Conservation (phyloP, 2,329 filamentous ascomycete species). For the Aspergillus novofumigatus region DNA sequence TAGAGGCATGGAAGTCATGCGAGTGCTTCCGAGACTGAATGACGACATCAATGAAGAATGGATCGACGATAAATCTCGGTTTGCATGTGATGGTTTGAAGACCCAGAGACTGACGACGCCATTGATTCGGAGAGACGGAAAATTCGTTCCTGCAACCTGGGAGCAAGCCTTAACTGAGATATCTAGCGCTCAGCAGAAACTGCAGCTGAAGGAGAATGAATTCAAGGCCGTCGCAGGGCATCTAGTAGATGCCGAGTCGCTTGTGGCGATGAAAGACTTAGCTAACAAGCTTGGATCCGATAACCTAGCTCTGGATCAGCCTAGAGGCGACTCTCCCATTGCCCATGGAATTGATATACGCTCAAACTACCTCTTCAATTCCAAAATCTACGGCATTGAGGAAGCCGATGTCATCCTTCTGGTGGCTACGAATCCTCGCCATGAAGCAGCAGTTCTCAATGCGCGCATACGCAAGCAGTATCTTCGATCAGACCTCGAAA, state of each 20-base stretch:
- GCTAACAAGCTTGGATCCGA: conserved; percentile 96
- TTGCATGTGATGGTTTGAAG: conserved; percentile 93
- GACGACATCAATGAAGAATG: conserved; percentile 99
- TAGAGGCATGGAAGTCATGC: conserved; percentile 92
- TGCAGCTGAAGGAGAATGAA: conserved; percentile 83
- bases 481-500: conserved; percentile 88
- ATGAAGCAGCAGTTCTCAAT: conserved; percentile 92
- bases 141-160: conserved; percentile 91
- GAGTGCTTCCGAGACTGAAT: conserved; percentile 85
- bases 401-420: conserved; percentile 89
- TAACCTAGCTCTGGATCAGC: conserved; percentile 89
- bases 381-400: conserved; percentile 87
- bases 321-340: conserved; percentile 74
- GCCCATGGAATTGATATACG: conserved; percentile 91
- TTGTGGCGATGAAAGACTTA: conserved; percentile 95
- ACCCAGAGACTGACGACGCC: conserved; percentile 94
- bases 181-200: conserved; percentile 69
- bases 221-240: conserved; percentile 94
- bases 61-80: conserved; percentile 98
- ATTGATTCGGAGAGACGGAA: conserved; percentile 78
- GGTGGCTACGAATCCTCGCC: conserved; percentile 89
- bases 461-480: conserved; percentile 97
- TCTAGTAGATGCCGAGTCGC: conserved; percentile 83
- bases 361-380: conserved; percentile 96
- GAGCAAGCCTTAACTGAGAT: conserved; percentile 92